Evolutionary conservation across 2,329 filamentous ascomycete species (phyloP).

Genomic region (Fusarium xyrophilum): DNA sequence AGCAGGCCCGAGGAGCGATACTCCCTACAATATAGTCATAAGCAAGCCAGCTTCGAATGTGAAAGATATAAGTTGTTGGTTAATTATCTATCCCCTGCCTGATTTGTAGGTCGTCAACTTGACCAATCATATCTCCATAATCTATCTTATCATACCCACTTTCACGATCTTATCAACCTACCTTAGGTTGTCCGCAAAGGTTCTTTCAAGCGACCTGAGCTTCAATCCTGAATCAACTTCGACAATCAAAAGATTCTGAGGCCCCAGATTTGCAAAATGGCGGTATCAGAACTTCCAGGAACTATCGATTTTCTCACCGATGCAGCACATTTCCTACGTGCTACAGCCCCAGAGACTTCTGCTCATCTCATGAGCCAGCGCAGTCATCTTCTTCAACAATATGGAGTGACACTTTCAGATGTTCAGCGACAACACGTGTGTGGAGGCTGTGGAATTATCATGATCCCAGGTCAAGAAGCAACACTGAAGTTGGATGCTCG

Average conservation of each 20-base stretch:
- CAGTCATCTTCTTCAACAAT: slow-evolving; percentile 56
- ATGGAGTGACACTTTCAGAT: slow-evolving; percentile 54
- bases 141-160: slow-evolving; percentile 12
- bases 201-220: slow-evolving; percentile 8
- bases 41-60: not conserved
- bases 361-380: slow-evolving; percentile 65
- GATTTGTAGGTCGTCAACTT: not conserved
- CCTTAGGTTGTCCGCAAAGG: slow-evolving; percentile 14
- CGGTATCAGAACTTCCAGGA: slow-evolving; percentile 34
- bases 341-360: slow-evolving; percentile 62
- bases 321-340: slow-evolving; percentile 64
- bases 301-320: slow-evolving; percentile 60
- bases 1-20: not conserved
- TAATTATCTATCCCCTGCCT: no score
- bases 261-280: slow-evolving; percentile 12
- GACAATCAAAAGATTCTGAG: not conserved
- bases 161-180: not conserved
- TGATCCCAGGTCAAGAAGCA: slow-evolving; percentile 59
- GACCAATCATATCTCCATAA: slow-evolving; percentile 3
- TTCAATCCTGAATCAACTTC: not conserved
- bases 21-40: not conserved
- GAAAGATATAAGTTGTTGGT: not conserved
- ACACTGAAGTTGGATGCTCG: slow-evolving; percentile 49
- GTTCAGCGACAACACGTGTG: slow-evolving; percentile 63
- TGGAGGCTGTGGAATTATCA: slow-evolving; percentile 66